These are phyloP conservation scores for Nidularia sp. DNA, from an alignment of 768 basidiomycete genomes.

Conservation along the genomic window DNA sequence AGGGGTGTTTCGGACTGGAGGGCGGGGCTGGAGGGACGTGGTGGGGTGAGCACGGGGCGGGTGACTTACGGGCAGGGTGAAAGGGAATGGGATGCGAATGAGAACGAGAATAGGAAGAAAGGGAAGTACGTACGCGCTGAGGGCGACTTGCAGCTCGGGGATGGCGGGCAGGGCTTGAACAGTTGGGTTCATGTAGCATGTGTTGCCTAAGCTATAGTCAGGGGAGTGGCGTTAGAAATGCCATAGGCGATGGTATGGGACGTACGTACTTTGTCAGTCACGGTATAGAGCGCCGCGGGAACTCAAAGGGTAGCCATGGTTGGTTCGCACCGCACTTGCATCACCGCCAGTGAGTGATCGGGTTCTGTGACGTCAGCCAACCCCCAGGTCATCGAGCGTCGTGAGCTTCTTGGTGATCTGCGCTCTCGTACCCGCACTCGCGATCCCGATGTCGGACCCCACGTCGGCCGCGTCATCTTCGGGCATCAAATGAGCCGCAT, in stretches of 20 bases:
- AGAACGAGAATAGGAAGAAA: background rate
- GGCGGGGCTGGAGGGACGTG: constrained; percentile 20
- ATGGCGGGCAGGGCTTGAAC: constrained; percentile 92
- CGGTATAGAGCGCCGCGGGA: background rate
- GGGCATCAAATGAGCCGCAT: no score
- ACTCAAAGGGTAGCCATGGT: no score
- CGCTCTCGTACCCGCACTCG: no score
- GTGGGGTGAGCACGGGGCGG: background rate
- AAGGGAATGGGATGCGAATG: background rate
- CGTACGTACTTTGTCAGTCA: constrained; percentile 62
- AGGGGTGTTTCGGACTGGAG: constrained; percentile 36
- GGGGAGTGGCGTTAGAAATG: background rate
- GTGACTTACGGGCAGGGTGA: no score
- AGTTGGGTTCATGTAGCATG: constrained; percentile 97
- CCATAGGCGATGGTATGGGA: background rate
- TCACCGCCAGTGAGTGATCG: no score
- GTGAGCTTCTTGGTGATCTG: no score
- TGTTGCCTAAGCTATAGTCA: constrained; percentile 71
- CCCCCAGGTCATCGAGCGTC: no score
- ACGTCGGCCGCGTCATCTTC: no score
- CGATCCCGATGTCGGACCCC: no score
- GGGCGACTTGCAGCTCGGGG: constrained; percentile 78
- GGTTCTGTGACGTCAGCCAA: no score
- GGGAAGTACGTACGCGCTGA: constrained; percentile 45
- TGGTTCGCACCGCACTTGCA: no score